Conservation (phyloP, 164 flowering plant genomes). For the Vitis amurensis region DNA sequence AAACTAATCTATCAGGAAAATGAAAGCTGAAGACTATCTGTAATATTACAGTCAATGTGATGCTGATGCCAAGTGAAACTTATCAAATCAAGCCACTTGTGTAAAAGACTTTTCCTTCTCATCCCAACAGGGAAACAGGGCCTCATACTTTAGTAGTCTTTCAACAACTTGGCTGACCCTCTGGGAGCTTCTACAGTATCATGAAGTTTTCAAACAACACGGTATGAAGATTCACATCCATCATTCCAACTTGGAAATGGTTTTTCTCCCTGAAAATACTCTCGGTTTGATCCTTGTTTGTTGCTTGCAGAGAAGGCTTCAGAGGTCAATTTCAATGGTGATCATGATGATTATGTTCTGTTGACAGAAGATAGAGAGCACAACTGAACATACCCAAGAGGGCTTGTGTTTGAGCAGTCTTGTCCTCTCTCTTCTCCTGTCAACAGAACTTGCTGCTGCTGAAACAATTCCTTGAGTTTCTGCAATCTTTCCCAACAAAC, state of each 20-base stretch:
- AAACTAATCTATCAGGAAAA: neutral
- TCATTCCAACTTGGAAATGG: too few relatives aligned
- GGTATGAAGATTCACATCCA: too few relatives aligned
- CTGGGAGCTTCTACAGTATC: too few relatives aligned
- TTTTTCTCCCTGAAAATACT: too few relatives aligned
- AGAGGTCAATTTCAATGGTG: too few relatives aligned
- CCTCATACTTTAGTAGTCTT: neutral
- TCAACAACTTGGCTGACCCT: neutral
- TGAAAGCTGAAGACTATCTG: too few relatives aligned
- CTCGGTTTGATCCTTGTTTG: too few relatives aligned
- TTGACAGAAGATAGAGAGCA: slow-evolving; percentile 40
- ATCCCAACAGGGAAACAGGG: neutral
- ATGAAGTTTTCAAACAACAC: too few relatives aligned
- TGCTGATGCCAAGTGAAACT: neutral
- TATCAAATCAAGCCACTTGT: neutral
- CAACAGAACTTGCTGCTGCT: slow-evolving; percentile 1
- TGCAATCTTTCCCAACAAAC: neutral
- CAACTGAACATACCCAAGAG: slow-evolving; percentile 18
- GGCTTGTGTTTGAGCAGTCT: slow-evolving; percentile 19
- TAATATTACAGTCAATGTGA: neutral
- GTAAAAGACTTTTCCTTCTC: neutral
- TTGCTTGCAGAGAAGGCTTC: too few relatives aligned
- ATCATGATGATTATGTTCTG: neutral
- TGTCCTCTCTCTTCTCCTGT: slow-evolving; percentile 34
- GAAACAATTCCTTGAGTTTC: neutral